Percentiles rank a stretch among this genome's conserved stretches.
Conservation (phyloP, 345 rosid species). For the Camelina neglecta region DNA sequence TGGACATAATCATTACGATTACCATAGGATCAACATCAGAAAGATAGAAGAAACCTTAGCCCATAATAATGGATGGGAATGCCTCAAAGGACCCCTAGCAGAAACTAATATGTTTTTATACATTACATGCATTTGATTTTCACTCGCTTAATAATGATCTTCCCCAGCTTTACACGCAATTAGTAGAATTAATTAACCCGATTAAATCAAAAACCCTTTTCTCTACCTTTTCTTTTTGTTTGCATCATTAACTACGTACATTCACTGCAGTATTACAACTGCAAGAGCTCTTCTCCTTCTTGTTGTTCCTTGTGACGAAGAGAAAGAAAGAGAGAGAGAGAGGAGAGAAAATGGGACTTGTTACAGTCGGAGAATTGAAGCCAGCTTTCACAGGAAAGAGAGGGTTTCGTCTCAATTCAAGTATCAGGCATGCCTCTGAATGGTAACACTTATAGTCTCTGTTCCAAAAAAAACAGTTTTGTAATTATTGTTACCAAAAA, state of each 20-base stretch:
- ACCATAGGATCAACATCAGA: constrained; percentile 23
- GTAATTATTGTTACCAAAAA: constrained; percentile 7
- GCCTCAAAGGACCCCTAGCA: constrained; percentile 8
- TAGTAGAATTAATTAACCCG: constrained; percentile 31
- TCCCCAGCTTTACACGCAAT: constrained; percentile 44
- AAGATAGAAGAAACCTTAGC: constrained; percentile 13
- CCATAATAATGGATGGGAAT: constrained; percentile 26
- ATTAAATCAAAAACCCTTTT: background rate
- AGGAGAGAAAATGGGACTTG: constrained; percentile 72
- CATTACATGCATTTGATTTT: constrained; percentile 31
- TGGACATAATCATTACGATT: constrained; percentile 42
- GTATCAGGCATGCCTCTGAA: constrained; percentile 93
- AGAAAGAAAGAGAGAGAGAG: constrained; percentile 39
- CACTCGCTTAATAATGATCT: constrained; percentile 27
- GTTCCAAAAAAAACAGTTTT: constrained; percentile 8
- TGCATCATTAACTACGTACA: constrained; percentile 39
- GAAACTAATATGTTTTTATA: no score
- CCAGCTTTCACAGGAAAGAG: constrained; percentile 88
- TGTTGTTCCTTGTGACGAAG: background rate
- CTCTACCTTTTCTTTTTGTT: constrained; percentile 17
- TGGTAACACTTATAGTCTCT: constrained; percentile 55
- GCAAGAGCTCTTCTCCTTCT: constrained; percentile 27
- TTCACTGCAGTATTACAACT: constrained; percentile 21
- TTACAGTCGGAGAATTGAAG: constrained; percentile 75
- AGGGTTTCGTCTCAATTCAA: constrained; percentile 86